A percentile compares a stretch with the other conserved stretches of the same genome.
Evolutionary conservation across 306 rosid species (phyloP).

Genomic region (Macrotyloma uniflorum): DNA sequence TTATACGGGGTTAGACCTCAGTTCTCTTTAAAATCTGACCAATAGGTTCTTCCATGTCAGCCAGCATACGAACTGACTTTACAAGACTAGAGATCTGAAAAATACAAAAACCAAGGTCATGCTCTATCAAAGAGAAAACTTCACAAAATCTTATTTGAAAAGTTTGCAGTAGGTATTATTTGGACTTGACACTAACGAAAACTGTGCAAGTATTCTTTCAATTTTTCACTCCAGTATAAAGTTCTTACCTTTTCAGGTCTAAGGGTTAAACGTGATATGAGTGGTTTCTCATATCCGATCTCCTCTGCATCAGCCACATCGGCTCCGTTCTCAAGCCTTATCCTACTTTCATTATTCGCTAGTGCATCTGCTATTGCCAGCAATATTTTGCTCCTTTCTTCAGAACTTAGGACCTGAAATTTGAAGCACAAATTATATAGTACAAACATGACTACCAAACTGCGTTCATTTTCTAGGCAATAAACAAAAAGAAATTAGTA

Average conservation of each 20-base stretch:
- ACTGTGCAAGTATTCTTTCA: conserved; percentile 16
- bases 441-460: neutral
- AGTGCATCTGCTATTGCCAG: conserved; percentile 72
- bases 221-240: conserved; percentile 1
- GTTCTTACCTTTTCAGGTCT: conserved; percentile 76
- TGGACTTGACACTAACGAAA: conserved; percentile 28
- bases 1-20: conserved; percentile 57
- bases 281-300: conserved; percentile 67
- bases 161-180: neutral
- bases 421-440: conserved; percentile 1
- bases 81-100: conserved; percentile 73
- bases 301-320: conserved; percentile 72
- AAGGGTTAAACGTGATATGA: conserved; percentile 76
- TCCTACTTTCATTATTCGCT: conserved; percentile 61
- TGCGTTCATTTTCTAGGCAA: neutral
- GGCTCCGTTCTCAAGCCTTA: conserved; percentile 62
- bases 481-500: neutral
- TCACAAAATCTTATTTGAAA: neutral
- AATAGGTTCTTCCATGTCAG: conserved; percentile 86
- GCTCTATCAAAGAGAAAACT: conserved; percentile 1
- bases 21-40: conserved; percentile 74
- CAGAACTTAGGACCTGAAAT: conserved; percentile 55
- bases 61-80: conserved; percentile 73
- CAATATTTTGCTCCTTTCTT: conserved; percentile 76
- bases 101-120: conserved; percentile 22